Evolutionary conservation across 2,329 filamentous ascomycete species (phyloP).

Genomic region (Plectosphaerella sp.): DNA sequence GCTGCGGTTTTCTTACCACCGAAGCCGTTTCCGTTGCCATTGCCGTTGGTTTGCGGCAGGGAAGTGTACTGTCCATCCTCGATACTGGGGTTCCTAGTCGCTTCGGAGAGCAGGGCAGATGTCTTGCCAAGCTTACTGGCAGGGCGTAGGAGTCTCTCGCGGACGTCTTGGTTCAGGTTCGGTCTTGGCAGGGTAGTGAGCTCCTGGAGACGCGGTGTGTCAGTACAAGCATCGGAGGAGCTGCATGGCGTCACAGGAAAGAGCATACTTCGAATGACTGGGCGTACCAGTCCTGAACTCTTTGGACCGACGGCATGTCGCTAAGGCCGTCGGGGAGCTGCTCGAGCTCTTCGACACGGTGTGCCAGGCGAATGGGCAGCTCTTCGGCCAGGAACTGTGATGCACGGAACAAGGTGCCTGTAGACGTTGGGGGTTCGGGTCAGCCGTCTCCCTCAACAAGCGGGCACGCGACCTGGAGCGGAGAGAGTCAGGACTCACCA

Average conservation of each 20-base stretch:
- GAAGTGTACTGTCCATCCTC: constrained; percentile 72
- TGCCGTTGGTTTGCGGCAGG: constrained; percentile 32
- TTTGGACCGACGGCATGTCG: constrained; percentile 95
- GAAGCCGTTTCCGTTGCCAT: constrained; percentile 41
- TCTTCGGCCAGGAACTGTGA: constrained; percentile 98
- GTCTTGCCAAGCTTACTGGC: constrained; percentile 50
- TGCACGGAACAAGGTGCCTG: constrained; percentile 92
- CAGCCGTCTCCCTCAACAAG: too few species aligned
- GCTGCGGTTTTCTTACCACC: constrained; percentile 44
- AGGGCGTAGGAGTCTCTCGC: constrained; percentile 72
- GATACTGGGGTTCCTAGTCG: constrained; percentile 87
- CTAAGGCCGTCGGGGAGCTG: constrained; percentile 92
- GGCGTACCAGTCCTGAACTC: constrained; percentile 96
- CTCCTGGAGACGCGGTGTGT: constrained; percentile 53
- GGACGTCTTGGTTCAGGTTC: constrained; percentile 68
- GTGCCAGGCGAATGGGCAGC: constrained; percentile 91
- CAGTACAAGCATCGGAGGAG: constrained; percentile 5
- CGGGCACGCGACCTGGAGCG: too few species aligned
- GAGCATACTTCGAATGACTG: constrained; percentile 94
- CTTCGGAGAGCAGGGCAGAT: constrained; percentile 69
- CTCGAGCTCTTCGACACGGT: constrained; percentile 90
- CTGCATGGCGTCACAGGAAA: constrained; percentile 4
- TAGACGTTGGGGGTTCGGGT: background rate
- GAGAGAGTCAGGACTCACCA: constrained; percentile 49
- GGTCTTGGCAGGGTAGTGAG: constrained; percentile 84